Percentiles rank a stretch among this genome's conserved stretches.
These are phyloP conservation scores for Boletellus sp. DNA, from an alignment of 1,284 basidiomycete genomes.

Conservation along the genomic window DNA sequence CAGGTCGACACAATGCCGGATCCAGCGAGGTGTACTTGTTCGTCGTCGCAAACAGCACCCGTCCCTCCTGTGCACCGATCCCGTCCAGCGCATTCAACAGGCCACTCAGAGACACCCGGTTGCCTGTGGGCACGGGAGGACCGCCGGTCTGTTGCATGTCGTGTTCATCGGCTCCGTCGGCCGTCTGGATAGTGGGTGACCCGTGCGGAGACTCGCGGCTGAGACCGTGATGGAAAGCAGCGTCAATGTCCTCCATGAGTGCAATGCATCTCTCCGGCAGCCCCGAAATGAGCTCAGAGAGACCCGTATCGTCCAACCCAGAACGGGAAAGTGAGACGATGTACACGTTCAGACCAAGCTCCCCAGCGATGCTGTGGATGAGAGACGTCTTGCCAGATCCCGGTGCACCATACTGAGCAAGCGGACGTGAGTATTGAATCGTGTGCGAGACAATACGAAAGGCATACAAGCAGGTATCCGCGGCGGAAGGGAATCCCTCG, in stretches of 20 bases:
- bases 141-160: not conserved
- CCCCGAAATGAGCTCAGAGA: conserved; percentile 58
- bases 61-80: conserved; percentile 71
- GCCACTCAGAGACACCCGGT: conserved; percentile 59
- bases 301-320: conserved; percentile 63
- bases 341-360: conserved; percentile 72
- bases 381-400: conserved; percentile 75
- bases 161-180: not conserved
- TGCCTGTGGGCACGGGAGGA: conserved; percentile 20
- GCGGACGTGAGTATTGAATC: conserved; percentile 7
- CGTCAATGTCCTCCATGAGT: conserved; percentile 80
- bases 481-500: conserved; percentile 70
- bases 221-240: conserved; percentile 59
- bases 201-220: conserved; percentile 36
- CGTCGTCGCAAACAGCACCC: conserved; percentile 74
- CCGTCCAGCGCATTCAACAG: conserved; percentile 75
- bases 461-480: conserved; percentile 60
- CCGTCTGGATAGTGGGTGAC: not conserved
- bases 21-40: conserved; percentile 68
- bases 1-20: conserved; percentile 71
- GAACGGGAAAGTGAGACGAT: conserved; percentile 69
- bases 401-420: conserved; percentile 59
- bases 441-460: not conserved
- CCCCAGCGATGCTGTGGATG: conserved; percentile 73
- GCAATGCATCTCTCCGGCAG: conserved; percentile 71